A percentile compares a stretch with the other conserved stretches of the same genome.
Conservation (phyloP, 768 basidiomycete species). For the Termitomyces sp. region DNA sequence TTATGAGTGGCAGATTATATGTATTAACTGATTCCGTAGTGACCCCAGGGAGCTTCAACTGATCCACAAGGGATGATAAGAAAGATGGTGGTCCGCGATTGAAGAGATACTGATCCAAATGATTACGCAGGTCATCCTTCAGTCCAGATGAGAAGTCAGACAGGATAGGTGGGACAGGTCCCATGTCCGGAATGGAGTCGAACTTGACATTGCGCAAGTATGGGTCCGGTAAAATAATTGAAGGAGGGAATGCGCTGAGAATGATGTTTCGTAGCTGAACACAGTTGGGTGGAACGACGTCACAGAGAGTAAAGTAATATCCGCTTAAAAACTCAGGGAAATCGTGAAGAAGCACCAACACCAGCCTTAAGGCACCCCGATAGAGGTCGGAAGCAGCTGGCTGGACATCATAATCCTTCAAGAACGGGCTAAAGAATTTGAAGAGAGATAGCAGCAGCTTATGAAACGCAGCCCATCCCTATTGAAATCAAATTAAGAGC, state of each 20-base stretch:
- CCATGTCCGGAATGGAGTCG: slow-evolving; percentile 84
- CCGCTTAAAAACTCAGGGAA: slow-evolving; percentile 98
- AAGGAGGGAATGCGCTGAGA: slow-evolving; percentile 89
- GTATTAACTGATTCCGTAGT: slow-evolving; percentile 47
- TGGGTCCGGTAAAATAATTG: slow-evolving; percentile 80
- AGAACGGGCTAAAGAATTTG: slow-evolving; percentile 91
- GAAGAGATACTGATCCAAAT: slow-evolving; percentile 84
- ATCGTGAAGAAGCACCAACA: slow-evolving; percentile 95
- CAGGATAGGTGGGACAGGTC: slow-evolving; percentile 84
- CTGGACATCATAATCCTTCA: slow-evolving; percentile 78
- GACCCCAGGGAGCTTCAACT: slow-evolving; percentile 50
- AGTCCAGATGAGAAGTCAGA: slow-evolving; percentile 88
- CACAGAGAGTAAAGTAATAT: slow-evolving; percentile 94
- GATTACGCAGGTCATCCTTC: slow-evolving; percentile 69
- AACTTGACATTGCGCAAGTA: slow-evolving; percentile 72
- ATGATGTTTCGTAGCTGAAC: slow-evolving; percentile 96
- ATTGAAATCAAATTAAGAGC: slow-evolving; percentile 8
- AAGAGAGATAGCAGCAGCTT: slow-evolving; percentile 90
- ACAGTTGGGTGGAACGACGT: slow-evolving; percentile 88
- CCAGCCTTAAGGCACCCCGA: slow-evolving; percentile 83
- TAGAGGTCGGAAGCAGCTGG: slow-evolving; percentile 83
- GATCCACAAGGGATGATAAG: slow-evolving; percentile 76
- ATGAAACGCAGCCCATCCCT: slow-evolving; percentile 97
- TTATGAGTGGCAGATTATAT: slow-evolving; percentile 89
- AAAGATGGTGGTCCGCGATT: slow-evolving; percentile 69